phyloP scores from a whole-genome alignment of 148 eudicot species.

The Chenopodium berlandieri region DNA sequence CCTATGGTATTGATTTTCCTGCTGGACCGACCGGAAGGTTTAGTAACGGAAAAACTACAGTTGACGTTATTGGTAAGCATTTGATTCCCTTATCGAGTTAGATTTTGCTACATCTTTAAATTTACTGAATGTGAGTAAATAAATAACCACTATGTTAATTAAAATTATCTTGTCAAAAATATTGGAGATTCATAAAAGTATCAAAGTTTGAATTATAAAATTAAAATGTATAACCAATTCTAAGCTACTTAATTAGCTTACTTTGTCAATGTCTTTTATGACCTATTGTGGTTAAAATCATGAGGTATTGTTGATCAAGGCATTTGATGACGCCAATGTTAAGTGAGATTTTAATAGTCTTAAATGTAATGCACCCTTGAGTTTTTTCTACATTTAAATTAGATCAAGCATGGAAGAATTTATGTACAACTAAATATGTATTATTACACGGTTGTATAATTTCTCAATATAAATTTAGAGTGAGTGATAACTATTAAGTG shows the following conservation, averaged over 20 bases:
- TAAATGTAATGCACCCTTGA: neutral
- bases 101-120: neutral
- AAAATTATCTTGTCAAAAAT: too few species aligned
- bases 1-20: constrained; percentile 83
- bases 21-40: constrained; percentile 79
- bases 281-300: too few species aligned
- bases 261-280: too few species aligned
- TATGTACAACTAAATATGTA: constrained; percentile 15
- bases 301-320: too few species aligned
- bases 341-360: neutral
- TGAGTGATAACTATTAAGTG: neutral
- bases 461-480: neutral
- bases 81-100: neutral
- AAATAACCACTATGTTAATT: too few species aligned
- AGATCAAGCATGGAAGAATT: neutral
- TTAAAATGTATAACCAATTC: too few species aligned
- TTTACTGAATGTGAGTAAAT: too few species aligned
- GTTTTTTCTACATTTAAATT: neutral
- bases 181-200: too few species aligned
- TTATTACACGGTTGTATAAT: neutral
- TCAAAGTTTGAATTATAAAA: too few species aligned
- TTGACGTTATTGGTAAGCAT: constrained; percentile 64
- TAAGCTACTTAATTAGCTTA: too few species aligned
- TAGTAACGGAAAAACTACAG: constrained; percentile 72
- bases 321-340: neutral